A percentile compares a stretch with the other conserved stretches of the same genome.
Conservation (phyloP, 176 grass and related monocot genomes). For the Saccharum officinarum region DNA sequence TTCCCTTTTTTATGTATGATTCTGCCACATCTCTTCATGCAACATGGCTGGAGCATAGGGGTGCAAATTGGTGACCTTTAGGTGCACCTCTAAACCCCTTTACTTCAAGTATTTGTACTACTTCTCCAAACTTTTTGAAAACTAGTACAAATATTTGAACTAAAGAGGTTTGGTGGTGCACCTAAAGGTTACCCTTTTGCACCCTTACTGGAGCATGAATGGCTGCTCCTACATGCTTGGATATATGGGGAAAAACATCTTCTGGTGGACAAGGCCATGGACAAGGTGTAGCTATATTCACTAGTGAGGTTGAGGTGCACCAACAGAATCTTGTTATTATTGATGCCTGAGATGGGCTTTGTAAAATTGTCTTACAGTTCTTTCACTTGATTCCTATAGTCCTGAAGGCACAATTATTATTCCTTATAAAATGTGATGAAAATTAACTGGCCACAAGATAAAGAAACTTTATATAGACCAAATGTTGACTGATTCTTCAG, state of each 20-base stretch:
- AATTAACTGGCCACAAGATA: slow-evolving; percentile 7
- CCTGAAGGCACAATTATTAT: background rate
- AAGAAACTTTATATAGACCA: background rate
- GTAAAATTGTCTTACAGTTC: background rate
- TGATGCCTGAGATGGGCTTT: background rate
- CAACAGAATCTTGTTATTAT: background rate
- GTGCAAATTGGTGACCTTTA: too few relatives aligned
- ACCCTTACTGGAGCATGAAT: slow-evolving; percentile 30
- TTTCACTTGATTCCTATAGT: background rate
- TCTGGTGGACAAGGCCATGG: background rate
- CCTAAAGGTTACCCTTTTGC: too few relatives aligned
- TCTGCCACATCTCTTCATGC: background rate
- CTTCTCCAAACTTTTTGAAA: too few relatives aligned
- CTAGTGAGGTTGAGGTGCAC: slow-evolving; percentile 5
- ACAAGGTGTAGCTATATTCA: slow-evolving; percentile 13
- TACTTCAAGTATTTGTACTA: too few relatives aligned
- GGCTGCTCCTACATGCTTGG: slow-evolving; percentile 14
- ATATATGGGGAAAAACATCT: slow-evolving; percentile 11
- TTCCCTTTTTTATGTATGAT: background rate
- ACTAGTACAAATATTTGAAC: too few relatives aligned
- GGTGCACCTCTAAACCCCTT: too few relatives aligned
- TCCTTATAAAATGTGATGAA: background rate
- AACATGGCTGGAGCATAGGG: slow-evolving; percentile 25
- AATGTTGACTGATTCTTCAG: background rate
- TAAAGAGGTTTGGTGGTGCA: too few relatives aligned